A percentile compares a stretch with the other conserved stretches of the same genome.
phyloP scores from a whole-genome alignment of 1,139 yeast species.

The Suhomyces terraborum region DNA sequence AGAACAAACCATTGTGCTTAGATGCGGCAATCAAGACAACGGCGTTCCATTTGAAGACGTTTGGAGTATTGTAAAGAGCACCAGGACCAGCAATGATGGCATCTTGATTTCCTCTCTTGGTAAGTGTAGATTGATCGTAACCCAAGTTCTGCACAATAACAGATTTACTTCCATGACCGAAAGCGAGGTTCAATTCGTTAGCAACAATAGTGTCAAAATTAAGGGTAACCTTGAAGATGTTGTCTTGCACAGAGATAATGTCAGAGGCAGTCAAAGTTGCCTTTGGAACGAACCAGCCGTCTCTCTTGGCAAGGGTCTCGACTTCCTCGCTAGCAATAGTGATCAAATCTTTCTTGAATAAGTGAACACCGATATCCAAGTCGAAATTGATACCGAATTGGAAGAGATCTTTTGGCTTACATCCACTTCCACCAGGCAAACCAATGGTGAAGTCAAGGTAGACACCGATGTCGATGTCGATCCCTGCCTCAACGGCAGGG shows the following conservation, averaged over 20 bases:
- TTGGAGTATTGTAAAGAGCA: constrained; percentile 13
- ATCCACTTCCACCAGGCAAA: constrained; percentile 11
- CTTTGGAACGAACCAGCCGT: constrained; percentile 25
- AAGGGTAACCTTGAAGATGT: constrained; percentile 32
- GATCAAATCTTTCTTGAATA: constrained; percentile 16
- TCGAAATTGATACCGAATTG: constrained; percentile 20
- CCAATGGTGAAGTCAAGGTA: constrained; percentile 16
- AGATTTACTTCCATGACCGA: constrained; percentile 9
- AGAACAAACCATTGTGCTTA: constrained; percentile 25
- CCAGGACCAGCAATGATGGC: constrained; percentile 16
- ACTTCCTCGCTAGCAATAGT: constrained; percentile 7
- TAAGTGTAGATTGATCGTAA: constrained; percentile 13
- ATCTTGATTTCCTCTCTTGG: constrained; percentile 13
- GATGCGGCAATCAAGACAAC: constrained; percentile 28
- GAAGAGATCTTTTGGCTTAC: constrained; percentile 14
- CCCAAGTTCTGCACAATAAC: constrained; percentile 14
- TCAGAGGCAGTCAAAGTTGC: constrained; percentile 32
- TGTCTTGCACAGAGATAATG: constrained; percentile 27
- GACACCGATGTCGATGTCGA: constrained; percentile 15
- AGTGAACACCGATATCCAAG: constrained; percentile 18
- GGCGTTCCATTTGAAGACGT: constrained; percentile 30
- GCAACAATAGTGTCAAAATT: constrained; percentile 20
- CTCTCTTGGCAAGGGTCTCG: constrained; percentile 15
- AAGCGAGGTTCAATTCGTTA: constrained; percentile 14
- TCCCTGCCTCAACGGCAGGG: constrained; percentile 13